Conservation (phyloP, 306 rosid genomes). For the Dicorynia guianensis region DNA sequence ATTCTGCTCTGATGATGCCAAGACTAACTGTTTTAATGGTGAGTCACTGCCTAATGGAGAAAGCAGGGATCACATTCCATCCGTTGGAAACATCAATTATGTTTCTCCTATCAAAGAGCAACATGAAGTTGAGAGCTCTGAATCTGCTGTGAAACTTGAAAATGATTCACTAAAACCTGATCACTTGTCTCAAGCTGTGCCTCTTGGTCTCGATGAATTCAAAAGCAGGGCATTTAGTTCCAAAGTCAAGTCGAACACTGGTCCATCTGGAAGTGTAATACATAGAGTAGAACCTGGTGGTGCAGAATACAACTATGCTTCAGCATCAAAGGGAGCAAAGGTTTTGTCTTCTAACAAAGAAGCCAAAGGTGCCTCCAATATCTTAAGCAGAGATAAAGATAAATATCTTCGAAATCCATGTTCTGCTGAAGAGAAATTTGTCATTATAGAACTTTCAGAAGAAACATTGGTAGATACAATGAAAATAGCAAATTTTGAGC, state of each 20-base stretch:
- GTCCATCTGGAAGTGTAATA: constrained; percentile 61
- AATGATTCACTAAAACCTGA: constrained; percentile 59
- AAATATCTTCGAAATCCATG: constrained; percentile 96
- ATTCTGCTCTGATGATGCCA: constrained; percentile 39
- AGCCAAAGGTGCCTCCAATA: constrained; percentile 94
- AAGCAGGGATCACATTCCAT: constrained; percentile 22
- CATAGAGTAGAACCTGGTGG: constrained; percentile 96
- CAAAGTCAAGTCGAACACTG: constrained; percentile 62
- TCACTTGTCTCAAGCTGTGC: constrained; percentile 60
- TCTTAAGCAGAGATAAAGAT: constrained; percentile 85
- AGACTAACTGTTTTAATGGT: constrained; percentile 37
- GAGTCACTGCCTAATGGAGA: constrained; percentile 48
- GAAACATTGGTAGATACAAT: constrained; percentile 91
- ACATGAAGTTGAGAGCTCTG: constrained; percentile 47
- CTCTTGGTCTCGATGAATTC: constrained; percentile 93
- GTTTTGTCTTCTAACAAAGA: constrained; percentile 94
- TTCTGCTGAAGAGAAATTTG: constrained; percentile 85
- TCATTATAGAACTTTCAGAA: constrained; percentile 90
- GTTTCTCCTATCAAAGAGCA: constrained; percentile 42
- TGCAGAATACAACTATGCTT: constrained; percentile 87
- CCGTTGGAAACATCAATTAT: constrained; percentile 40
- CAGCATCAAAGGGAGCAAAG: constrained; percentile 98
- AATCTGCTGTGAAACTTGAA: constrained; percentile 54
- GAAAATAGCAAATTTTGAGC: constrained; percentile 90
- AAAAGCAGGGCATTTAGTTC: constrained; percentile 81